A percentile compares a stretch with the other conserved stretches of the same genome.
Conservation (phyloP, 192 early-diverging fungal species). For the Phycomyces blakesleeanus region DNA sequence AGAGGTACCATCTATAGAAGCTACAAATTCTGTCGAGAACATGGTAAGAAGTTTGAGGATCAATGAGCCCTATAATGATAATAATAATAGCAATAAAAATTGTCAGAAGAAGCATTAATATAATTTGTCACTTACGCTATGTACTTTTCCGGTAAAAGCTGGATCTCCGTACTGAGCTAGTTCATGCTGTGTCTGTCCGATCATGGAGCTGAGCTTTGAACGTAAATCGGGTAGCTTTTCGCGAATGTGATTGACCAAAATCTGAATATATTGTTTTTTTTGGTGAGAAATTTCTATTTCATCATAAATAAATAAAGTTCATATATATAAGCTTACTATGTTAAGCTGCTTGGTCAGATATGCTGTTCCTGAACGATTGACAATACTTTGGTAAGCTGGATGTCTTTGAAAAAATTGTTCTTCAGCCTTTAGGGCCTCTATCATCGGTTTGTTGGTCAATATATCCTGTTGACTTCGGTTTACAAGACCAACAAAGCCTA, state of each 20-base stretch:
- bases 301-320: no score
- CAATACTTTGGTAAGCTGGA: slow-evolving; percentile 67
- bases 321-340: slow-evolving; percentile 32
- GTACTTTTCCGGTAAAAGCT: slow-evolving; percentile 38
- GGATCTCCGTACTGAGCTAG: slow-evolving; percentile 62
- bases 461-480: slow-evolving; percentile 84
- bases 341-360: slow-evolving; percentile 68
- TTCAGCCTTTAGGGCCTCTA: slow-evolving; percentile 64
- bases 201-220: slow-evolving; percentile 65
- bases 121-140: slow-evolving; percentile 28
- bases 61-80: slow-evolving; percentile 42
- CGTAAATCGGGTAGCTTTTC: slow-evolving; percentile 70
- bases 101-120: not conserved
- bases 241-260: slow-evolving; percentile 71
- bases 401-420: slow-evolving; percentile 68
- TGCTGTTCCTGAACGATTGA: slow-evolving; percentile 66
- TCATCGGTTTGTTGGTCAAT: slow-evolving; percentile 65
- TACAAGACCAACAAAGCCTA: slow-evolving; percentile 81
- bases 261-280: slow-evolving; percentile 26
- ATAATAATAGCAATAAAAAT: not conserved
- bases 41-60: slow-evolving; percentile 65
- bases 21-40: slow-evolving; percentile 67
- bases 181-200: slow-evolving; percentile 72
- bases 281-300: not conserved
- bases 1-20: slow-evolving; percentile 70